Evolutionary conservation across 768 basidiomycete species (phyloP), one percentile per base, ranked within the genome.

Genomic region (Leccinellum rugosiceps): DNA sequence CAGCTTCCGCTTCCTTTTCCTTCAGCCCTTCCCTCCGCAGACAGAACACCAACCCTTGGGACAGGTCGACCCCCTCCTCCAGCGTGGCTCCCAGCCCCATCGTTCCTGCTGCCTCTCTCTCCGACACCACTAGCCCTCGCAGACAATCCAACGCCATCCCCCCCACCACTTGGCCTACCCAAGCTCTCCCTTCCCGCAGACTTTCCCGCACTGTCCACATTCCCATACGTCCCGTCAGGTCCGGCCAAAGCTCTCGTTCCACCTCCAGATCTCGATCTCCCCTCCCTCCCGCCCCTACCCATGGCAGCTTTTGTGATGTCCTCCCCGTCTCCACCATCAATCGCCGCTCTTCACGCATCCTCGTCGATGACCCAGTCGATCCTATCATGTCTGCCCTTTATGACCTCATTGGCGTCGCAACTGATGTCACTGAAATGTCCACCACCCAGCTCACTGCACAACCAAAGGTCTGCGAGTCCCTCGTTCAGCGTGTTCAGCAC

Each of bases 261-360:
- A 94, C 90, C 19, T 98, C 96, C 54, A 87, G 95, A 47, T 98
- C 96, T 6, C 84, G 94, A 43, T 98, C 97, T 0, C 95, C 94
- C 1, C 80, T 97, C 53, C 94, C 94, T 10, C 83, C 86, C 38
- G 66, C 82, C 56, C 79, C 85, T 55, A 80, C 80, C 4, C 87
- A 87, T 72, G 73, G 79, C 59, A 85, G 82, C 70, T 88, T 88
- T 62, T 81, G 85, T 6, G 84, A 88, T 51, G 75, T 81, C 5
- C 71, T 77, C 56, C 66, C 68, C 4, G 50, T 73, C 19, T 76
- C 80, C 23, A 72, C 79, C 13, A 73, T 79, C 58, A 85, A 87
- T 72, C 87, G 87, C 55, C 85, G 91, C 50, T 85, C 88, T 46
- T 94, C 91, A 25, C 85, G 91, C 61, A 87, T 92, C 48, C 81